A percentile compares a stretch with the other conserved stretches of the same genome.
phyloP scores from a whole-genome alignment of 192 early-diverging fungal genomes.

The Mortierella alpina region DNA sequence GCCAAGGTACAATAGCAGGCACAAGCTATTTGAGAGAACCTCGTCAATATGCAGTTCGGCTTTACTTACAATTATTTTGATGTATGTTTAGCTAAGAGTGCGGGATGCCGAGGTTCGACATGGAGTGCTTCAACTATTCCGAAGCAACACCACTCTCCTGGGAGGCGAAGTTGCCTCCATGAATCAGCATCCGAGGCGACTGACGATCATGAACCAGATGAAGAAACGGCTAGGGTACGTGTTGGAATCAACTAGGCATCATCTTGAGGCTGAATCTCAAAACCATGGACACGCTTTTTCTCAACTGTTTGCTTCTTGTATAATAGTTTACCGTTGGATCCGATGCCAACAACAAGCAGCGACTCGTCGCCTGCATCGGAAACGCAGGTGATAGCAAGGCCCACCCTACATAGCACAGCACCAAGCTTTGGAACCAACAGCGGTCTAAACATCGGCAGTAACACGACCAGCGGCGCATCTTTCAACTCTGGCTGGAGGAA shows the following conservation, averaged over 20 bases:
- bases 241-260: not conserved
- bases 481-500: conserved; percentile 17
- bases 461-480: too few relatives aligned
- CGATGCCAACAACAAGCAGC: not conserved
- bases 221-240: conserved; percentile 41
- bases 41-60: not conserved
- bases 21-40: not conserved
- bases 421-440: not conserved
- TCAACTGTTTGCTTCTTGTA: not conserved
- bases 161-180: conserved; percentile 46
- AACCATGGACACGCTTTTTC: not conserved
- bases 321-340: conserved; percentile 23
- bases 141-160: conserved; percentile 15
- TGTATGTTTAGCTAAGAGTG: conserved; percentile 22
- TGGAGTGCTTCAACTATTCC: conserved; percentile 29
- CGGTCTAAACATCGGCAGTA: not conserved
- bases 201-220: conserved; percentile 46
- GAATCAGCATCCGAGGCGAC: conserved; percentile 36
- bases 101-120: conserved; percentile 32
- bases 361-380: not conserved
- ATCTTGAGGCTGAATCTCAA: not conserved
- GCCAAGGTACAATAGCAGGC: conserved; percentile 25
- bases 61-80: not conserved
- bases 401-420: not conserved
- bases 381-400: not conserved